These are phyloP conservation scores for Geum urbanum DNA, from an alignment of 306 rosid genomes.

Conservation along the genomic window DNA sequence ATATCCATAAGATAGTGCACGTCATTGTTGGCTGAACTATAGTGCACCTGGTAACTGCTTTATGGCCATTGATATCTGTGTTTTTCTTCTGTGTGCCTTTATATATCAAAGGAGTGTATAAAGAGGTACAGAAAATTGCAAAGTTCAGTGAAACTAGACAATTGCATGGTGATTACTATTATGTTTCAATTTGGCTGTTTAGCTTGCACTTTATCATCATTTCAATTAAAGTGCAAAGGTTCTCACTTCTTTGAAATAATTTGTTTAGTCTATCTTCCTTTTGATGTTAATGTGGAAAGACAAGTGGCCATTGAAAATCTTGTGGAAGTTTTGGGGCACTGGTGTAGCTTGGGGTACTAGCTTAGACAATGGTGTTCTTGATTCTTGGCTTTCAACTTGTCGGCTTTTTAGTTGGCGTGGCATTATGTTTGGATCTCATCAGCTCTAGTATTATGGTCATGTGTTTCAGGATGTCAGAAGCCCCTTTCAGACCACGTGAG, in stretches of 20 bases:
- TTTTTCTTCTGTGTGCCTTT: background rate
- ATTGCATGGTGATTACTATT: background rate
- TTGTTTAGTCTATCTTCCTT: background rate
- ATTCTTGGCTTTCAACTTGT: background rate
- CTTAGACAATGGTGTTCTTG: background rate
- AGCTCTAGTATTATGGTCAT: background rate
- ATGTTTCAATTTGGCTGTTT: background rate
- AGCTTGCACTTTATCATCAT: background rate
- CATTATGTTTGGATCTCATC: background rate
- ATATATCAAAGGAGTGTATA: background rate
- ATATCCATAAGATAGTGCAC: too few species aligned
- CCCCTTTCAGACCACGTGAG: constrained; percentile 86
- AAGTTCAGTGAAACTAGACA: background rate
- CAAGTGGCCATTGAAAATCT: background rate
- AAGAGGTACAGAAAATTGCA: background rate
- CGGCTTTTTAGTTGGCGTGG: background rate
- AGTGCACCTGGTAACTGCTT: background rate
- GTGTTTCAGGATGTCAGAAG: constrained; percentile 53
- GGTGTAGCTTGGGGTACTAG: background rate
- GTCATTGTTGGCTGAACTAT: constrained; percentile 12
- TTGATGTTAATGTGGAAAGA: background rate
- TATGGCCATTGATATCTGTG: background rate
- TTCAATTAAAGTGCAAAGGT: too few species aligned
- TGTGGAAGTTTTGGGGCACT: background rate
- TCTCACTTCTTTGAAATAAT: background rate